Evolutionary conservation across 2,329 filamentous ascomycete species (phyloP).

Genomic region (Aspergillus jensenii): DNA sequence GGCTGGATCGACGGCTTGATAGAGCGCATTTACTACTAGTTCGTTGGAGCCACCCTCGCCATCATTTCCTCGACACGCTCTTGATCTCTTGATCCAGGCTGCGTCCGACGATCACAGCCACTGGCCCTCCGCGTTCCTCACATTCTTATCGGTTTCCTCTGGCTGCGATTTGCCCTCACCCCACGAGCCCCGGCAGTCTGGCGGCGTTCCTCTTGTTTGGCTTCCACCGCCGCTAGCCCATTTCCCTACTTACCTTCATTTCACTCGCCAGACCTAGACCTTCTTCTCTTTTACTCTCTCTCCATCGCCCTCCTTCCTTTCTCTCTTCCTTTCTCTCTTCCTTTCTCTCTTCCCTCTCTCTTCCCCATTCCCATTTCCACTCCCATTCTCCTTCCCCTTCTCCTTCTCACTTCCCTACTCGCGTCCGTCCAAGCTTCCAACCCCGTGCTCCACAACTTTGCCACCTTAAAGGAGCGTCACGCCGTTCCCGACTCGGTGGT

Average conservation of each 20-base stretch:
- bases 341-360: background rate
- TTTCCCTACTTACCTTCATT: constrained; percentile 14
- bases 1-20: constrained; percentile 2
- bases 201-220: constrained; percentile 35
- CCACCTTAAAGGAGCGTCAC: constrained; percentile 8
- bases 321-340: constrained; percentile 12
- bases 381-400: constrained; percentile 11
- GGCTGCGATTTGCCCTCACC: constrained; percentile 12
- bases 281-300: constrained; percentile 13
- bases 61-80: background rate
- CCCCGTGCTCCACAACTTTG: constrained; percentile 5
- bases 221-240: constrained; percentile 19
- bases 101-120: constrained; percentile 1
- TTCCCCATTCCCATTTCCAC: background rate
- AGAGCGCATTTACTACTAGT: background rate
- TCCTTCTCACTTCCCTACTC: constrained; percentile 12
- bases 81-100: background rate
- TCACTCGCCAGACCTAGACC: constrained; percentile 14
- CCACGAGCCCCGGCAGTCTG: constrained; percentile 20
- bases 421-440: constrained; percentile 1
- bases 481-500: constrained; percentile 8
- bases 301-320: background rate
- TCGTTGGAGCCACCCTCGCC: background rate
- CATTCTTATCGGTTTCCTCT: constrained; percentile 15
- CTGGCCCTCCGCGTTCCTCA: constrained; percentile 10